Conservation (phyloP, 2,329 filamentous ascomycete genomes). For the Ophiostoma triangulosporum region DNA sequence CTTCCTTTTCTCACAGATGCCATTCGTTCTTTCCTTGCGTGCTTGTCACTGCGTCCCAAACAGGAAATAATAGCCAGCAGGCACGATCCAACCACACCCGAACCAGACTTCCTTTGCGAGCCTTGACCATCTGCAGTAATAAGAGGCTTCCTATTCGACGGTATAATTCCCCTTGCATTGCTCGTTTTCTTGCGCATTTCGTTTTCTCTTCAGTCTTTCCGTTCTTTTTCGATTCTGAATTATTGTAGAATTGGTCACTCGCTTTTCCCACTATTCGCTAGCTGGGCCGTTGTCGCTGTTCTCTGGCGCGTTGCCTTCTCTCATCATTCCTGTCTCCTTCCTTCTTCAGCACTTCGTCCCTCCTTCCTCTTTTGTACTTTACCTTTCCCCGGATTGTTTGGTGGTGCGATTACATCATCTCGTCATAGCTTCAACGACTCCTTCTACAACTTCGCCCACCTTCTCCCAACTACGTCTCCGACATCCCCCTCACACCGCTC, state of each 20-base stretch:
- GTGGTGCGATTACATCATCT: background rate
- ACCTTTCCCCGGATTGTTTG: background rate
- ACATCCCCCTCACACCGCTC: background rate
- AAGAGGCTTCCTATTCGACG: background rate
- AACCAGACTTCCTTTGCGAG: background rate
- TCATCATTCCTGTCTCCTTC: background rate
- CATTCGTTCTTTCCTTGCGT: background rate
- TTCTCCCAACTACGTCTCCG: background rate
- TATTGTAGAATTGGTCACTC: background rate
- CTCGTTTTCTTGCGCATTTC: background rate
- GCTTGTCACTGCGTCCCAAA: background rate
- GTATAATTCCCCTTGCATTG: too few relatives aligned
- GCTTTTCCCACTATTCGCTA: background rate
- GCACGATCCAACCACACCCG: background rate
- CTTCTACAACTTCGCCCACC: background rate
- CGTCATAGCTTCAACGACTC: background rate
- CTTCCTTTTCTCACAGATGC: background rate
- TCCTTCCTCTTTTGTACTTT: background rate
- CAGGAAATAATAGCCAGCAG: background rate
- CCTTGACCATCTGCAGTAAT: background rate
- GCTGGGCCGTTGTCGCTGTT: background rate
- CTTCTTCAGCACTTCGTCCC: background rate
- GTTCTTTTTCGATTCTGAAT: background rate
- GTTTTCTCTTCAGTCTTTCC: background rate
- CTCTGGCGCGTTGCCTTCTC: slow-evolving; percentile 4